A percentile compares a stretch with the other conserved stretches of the same genome.
phyloP scores from a whole-genome alignment of 441 rosid species.

The Gossypium aridum region DNA sequence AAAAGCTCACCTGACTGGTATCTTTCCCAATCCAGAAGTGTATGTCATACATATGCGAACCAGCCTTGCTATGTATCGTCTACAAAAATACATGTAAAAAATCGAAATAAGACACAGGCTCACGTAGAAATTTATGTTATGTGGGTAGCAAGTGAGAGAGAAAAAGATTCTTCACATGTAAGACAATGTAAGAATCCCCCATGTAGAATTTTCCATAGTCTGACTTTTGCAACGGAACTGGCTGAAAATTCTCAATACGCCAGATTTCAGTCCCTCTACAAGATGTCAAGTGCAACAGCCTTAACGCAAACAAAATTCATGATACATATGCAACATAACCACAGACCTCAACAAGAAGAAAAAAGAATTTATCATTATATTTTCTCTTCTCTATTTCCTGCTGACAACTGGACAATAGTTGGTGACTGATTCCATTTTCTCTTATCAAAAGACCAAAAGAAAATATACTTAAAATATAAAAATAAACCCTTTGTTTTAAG shows the following conservation, averaged over 20 bases:
- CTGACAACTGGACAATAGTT: neutral
- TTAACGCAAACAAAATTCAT: conserved; percentile 9
- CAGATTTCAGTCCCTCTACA: conserved; percentile 91
- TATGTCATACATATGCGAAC: conserved; percentile 76
- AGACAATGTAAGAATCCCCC: conserved; percentile 89
- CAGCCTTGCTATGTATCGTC: conserved; percentile 78
- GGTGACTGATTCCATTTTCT: neutral
- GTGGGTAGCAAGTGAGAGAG: neutral
- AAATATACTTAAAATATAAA: neutral
- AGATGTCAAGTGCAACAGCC: conserved; percentile 47
- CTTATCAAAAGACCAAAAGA: neutral
- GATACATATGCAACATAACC: conserved; percentile 7
- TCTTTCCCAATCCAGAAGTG: conserved; percentile 99
- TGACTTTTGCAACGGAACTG: conserved; percentile 76
- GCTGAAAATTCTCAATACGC: conserved; percentile 93
- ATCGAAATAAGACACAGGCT: neutral
- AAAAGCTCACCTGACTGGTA: conserved; percentile 69
- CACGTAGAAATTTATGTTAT: neutral
- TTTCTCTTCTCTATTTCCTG: neutral
- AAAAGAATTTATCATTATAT: neutral
- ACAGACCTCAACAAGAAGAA: neutral
- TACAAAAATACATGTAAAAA: conserved; percentile 19
- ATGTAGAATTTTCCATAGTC: conserved; percentile 90
- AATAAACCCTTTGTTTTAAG: conserved; percentile 20
- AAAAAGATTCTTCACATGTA: conserved; percentile 46